Percentiles rank a stretch among this genome's conserved stretches.
phyloP scores from a whole-genome alignment of 768 basidiomycete species.

The Tricholoma flavovirens region DNA sequence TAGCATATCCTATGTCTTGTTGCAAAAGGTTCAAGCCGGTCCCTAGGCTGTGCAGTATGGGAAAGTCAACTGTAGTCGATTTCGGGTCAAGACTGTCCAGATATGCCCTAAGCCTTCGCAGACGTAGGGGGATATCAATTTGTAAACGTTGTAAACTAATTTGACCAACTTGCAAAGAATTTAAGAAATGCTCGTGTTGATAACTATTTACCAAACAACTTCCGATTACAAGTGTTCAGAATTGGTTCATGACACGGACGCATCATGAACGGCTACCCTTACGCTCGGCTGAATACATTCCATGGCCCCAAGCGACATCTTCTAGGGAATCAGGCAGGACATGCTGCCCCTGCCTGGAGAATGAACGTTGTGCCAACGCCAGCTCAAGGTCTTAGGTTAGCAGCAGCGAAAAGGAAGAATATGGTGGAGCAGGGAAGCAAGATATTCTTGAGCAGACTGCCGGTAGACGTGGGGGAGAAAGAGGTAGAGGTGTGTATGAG shows the following conservation, averaged over 20 bases:
- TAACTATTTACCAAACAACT: conserved; percentile 1
- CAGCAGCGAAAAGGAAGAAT: conserved; percentile 28
- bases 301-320: conserved; percentile 51
- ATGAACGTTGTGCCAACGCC: conserved; percentile 19
- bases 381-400: conserved; percentile 7
- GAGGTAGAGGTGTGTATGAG: conserved; percentile 55
- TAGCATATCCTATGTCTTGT: too few species aligned
- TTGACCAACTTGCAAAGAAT: too few species aligned
- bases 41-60: too few species aligned
- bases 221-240: background rate
- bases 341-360: conserved; percentile 60
- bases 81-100: too few species aligned
- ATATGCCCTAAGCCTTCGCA: too few species aligned
- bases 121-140: too few species aligned
- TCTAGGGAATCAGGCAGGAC: conserved; percentile 51
- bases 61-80: too few species aligned
- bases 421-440: conserved; percentile 47
- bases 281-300: conserved; percentile 39
- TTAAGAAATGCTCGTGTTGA: too few species aligned
- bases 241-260: background rate
- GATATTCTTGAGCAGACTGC: conserved; percentile 61
- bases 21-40: too few species aligned
- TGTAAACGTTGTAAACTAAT: too few species aligned
- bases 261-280: conserved; percentile 17
- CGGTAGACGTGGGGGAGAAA: conserved; percentile 59